Evolutionary conservation across 2,329 filamentous ascomycete species (phyloP), one percentile per base, ranked within the genome.

Genomic region (Xylariomycetidae sp.): DNA sequence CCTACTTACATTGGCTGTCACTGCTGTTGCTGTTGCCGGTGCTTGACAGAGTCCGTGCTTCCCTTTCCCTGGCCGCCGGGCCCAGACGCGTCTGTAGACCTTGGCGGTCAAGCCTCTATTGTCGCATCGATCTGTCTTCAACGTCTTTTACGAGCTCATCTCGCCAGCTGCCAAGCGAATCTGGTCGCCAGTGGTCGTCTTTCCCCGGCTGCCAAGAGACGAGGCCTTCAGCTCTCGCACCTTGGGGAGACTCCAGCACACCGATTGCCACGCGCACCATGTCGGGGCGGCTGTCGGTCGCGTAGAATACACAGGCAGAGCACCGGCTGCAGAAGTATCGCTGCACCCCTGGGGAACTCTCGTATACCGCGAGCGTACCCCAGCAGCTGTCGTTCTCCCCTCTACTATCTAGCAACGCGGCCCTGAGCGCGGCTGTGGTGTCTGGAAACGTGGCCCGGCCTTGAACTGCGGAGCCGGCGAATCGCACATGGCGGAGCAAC

Each of bases 321-420:
- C 70, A 74, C 2, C 41, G 53, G 0, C 58, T 58, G 48, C 69
- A 74, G 38, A 67, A 72, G 38, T 69, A 72, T 2, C 69, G 52
- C 35, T 67, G 58, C 1, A 69, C 63, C 10, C 57, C 59, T 0
- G 59, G 48, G 0, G 65, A 69, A 29, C 66, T 70, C 7, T 46
- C 42, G 40, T 67, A 68, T 18, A 60, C 58, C 1, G 53, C 44
- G 4, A 73, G 51, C 0, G 64, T 71, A 0, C 67, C 68, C 9
- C 65, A 37, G 5, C 56, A 52, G 0, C 57, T 37, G 31, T 67
- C 63, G 5, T 56, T 51, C 1, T 37, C 15, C 3, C 37, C 23
- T 4, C 29, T 6, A 0, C 32, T 5, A 1, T 27, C 32, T 3
- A 56, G 43, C 0, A 68, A 50, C 1, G 62, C 57, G 0, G 43